These are phyloP conservation scores for Naematelia encephala DNA, from an alignment of 768 basidiomycete species.

Conservation along the genomic window DNA sequence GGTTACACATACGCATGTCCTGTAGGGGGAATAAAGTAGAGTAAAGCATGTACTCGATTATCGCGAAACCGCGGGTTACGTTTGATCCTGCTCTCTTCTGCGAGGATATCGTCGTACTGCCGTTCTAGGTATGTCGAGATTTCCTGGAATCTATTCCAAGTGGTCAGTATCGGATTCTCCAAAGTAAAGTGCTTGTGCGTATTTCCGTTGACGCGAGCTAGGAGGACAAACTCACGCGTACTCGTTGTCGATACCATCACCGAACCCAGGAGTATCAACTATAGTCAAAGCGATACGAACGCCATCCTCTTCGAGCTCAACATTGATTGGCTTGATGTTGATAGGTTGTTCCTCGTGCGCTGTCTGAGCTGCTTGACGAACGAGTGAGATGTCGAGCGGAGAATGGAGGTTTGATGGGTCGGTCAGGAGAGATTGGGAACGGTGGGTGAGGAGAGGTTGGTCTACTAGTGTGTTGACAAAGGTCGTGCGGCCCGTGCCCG, in stretches of 20 bases:
- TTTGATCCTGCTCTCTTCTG: slow-evolving; percentile 98
- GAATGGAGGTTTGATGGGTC: slow-evolving; percentile 36
- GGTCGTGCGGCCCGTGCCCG: slow-evolving; percentile 94
- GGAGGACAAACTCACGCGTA: slow-evolving; percentile 68
- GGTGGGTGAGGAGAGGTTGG: slow-evolving; percentile 83
- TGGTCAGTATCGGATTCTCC: slow-evolving; percentile 2
- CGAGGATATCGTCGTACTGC: slow-evolving; percentile 97
- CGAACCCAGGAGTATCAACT: slow-evolving; percentile 98
- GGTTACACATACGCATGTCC: slow-evolving; percentile 39
- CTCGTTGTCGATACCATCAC: slow-evolving; percentile 98
- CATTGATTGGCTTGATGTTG: slow-evolving; percentile 88
- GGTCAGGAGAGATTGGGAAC: slow-evolving; percentile 49
- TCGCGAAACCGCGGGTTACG: slow-evolving; percentile 99
- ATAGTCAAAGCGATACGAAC: slow-evolving; percentile 96
- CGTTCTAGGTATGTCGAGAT: slow-evolving; percentile 95
- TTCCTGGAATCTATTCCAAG: slow-evolving; percentile 88
- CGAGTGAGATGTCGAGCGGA: slow-evolving; percentile 58
- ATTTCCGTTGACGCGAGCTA: not conserved
- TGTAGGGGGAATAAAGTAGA: slow-evolving; percentile 96
- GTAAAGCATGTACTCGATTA: slow-evolving; percentile 90
- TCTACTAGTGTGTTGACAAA: slow-evolving; percentile 99
- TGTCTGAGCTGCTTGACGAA: slow-evolving; percentile 62
- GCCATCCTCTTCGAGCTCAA: slow-evolving; percentile 98
- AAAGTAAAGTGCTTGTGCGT: not conserved
- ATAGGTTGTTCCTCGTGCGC: slow-evolving; percentile 93